phyloP scores from a whole-genome alignment of 139 green algal species.

The Chlorella sp. region DNA sequence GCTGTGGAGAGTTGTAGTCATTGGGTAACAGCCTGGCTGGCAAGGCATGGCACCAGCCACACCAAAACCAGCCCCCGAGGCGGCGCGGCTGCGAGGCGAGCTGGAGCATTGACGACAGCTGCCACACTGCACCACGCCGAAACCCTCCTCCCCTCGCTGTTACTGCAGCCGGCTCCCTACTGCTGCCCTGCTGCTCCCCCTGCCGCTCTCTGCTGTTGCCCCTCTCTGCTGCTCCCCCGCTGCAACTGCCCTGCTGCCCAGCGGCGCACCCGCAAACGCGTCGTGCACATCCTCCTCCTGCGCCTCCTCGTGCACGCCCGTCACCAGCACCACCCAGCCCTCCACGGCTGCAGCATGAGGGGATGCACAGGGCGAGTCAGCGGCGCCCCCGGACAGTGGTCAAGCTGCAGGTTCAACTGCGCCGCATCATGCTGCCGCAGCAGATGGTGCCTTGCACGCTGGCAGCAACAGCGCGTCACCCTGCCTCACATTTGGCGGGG shows the following conservation, averaged over 20 bases:
- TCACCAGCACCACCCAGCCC: constrained; percentile 95
- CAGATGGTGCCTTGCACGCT: background rate
- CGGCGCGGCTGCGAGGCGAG: too few species aligned
- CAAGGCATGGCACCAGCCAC: too few species aligned
- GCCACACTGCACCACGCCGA: too few species aligned
- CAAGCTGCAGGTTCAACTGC: background rate
- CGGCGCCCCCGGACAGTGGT: background rate
- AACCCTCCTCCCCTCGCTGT: too few species aligned
- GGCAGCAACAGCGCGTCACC: background rate
- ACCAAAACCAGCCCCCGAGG: too few species aligned
- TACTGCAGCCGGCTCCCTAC: too few species aligned
- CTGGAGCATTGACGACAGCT: too few species aligned
- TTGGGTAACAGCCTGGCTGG: too few species aligned
- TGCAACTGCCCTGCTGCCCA: too few species aligned
- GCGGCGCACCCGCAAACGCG: constrained; percentile 64
- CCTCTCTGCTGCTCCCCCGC: too few species aligned
- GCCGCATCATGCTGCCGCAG: background rate
- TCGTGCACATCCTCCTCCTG: constrained; percentile 95
- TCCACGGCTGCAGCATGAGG: constrained; percentile 75
- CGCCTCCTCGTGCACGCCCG: constrained; percentile 94
- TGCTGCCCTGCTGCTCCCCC: too few species aligned
- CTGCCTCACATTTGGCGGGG: constrained; percentile 31
- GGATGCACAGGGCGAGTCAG: background rate
- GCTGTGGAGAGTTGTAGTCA: background rate
- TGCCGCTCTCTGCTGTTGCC: too few species aligned